Evolutionary conservation across 192 early-diverging fungal species (phyloP), one percentile per base, ranked within the genome.

Genomic region (Gigaspora rosea): DNA sequence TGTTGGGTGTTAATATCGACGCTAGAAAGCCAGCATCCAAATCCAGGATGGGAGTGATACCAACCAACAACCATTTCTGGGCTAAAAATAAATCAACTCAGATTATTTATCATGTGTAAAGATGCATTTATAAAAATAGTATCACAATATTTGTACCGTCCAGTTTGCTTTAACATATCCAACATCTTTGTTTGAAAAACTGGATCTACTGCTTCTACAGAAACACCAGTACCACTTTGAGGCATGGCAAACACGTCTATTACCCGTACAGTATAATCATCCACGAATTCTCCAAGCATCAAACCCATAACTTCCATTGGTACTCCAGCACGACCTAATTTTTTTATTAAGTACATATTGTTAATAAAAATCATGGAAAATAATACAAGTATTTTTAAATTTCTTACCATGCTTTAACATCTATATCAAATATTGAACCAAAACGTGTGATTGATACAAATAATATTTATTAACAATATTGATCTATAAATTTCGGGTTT

Each of bases 241-340:
- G 98, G 98, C 98, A 99, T 99, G n/a, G 98, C 98, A 93, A 98
- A 99, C 63, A 99, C 98, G 80, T 99, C 98, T 61, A 97, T 96
- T 18, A 99, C 98, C 4, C 95, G 92, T 2, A 99, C 97, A 2
- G 98, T 99, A 82, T 99, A 99, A 78, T 99, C 98, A 80, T 99
- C 98, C 6, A 99, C 92, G 88, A 99, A 99, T 82, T 98, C 95
- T 22, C 98, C 98, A 76, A 99, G 86, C 98, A 99, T 99, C 59
- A 99, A 86, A 8, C 98, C 98, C 98, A 99, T 99, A 77, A 99
- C 98, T 83, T 99, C 96, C 96, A 99, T 99, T 13, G 96, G 96
- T 12, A 99, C 96, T 78, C 96, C 96, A 20, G 97, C 97, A 64
- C 97, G 91, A 33, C 97, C 94, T 88, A 86, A 75, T 74, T 81